These are phyloP conservation scores for Graphium sp. DNA, from an alignment of 2,329 filamentous ascomycete genomes.

Conservation along the genomic window DNA sequence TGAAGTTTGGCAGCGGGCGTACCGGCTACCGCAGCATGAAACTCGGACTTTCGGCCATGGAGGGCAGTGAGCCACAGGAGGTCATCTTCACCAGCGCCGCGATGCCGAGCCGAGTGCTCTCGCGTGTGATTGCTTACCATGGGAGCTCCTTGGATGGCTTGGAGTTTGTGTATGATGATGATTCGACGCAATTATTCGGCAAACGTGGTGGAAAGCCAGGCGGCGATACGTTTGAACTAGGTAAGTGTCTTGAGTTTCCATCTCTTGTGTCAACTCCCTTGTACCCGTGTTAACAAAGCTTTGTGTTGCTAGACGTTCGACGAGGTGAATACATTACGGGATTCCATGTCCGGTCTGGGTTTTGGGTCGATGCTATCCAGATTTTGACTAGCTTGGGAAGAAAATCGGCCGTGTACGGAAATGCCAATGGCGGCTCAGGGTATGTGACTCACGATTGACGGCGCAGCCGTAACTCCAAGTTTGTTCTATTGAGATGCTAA, in stretches of 20 bases:
- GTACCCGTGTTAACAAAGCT: conserved; percentile 8
- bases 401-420: conserved; percentile 73
- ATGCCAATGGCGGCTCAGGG: conserved; percentile 62
- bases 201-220: conserved; percentile 55
- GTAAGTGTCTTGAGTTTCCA: conserved; percentile 35
- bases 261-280: conserved; percentile 3
- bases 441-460: conserved; percentile 30
- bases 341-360: conserved; percentile 64
- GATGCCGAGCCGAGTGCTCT: conserved; percentile 56
- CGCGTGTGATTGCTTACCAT: conserved; percentile 59
- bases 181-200: conserved; percentile 71
- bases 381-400: conserved; percentile 80
- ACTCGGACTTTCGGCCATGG: conserved; percentile 55
- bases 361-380: conserved; percentile 78
- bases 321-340: conserved; percentile 77
- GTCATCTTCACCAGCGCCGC: conserved; percentile 56
- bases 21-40: conserved; percentile 60
- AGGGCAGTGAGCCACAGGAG: conserved; percentile 53
- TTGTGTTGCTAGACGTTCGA: conserved; percentile 48
- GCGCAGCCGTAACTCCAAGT: not conserved
- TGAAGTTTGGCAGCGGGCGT: conserved; percentile 57
- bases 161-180: conserved; percentile 87
- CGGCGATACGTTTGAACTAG: conserved; percentile 61
- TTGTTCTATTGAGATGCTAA: conserved; percentile 8
- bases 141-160: conserved; percentile 66